Evolutionary conservation across 352 stramenopile genomes (phyloP).

Genomic region (Nothophytophthora sp.): DNA sequence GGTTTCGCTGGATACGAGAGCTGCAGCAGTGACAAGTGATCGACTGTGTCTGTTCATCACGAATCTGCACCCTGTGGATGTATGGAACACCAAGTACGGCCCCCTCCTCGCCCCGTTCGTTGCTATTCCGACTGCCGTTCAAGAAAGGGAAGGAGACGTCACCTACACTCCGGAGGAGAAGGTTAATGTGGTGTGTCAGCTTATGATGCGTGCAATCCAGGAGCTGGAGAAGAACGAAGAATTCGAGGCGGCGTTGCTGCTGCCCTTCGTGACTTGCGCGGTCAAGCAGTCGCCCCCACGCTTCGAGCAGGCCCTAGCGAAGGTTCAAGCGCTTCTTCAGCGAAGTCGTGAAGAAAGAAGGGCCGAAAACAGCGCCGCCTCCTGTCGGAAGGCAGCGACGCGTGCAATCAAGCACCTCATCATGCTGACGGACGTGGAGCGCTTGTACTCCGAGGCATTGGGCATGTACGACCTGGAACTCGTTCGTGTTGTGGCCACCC

Average conservation of each 20-base stretch:
- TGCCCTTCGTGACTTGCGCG: constrained; percentile 63
- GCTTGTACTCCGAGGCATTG: constrained; percentile 64
- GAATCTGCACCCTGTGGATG: constrained; percentile 64
- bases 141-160: background rate
- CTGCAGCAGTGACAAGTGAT: constrained; percentile 49
- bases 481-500: constrained; percentile 56
- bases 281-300: constrained; percentile 69
- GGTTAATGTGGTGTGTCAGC: constrained; percentile 61
- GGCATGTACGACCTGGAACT: constrained; percentile 69
- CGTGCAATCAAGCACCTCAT: constrained; percentile 75
- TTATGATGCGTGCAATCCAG: constrained; percentile 37
- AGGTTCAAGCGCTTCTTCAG: constrained; percentile 38
- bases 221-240: constrained; percentile 21
- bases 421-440: constrained; percentile 69
- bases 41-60: constrained; percentile 77
- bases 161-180: constrained; percentile 18
- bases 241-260: constrained; percentile 37
- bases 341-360: background rate
- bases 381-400: constrained; percentile 26
- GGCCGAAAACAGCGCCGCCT: background rate
- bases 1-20: constrained; percentile 26
- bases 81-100: constrained; percentile 74
- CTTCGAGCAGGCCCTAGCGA: constrained; percentile 40
- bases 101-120: constrained; percentile 35
- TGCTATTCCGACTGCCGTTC: constrained; percentile 2